phyloP scores from a whole-genome alignment of 805 yeast genomes.

The Kluyveromyces siamensis region DNA sequence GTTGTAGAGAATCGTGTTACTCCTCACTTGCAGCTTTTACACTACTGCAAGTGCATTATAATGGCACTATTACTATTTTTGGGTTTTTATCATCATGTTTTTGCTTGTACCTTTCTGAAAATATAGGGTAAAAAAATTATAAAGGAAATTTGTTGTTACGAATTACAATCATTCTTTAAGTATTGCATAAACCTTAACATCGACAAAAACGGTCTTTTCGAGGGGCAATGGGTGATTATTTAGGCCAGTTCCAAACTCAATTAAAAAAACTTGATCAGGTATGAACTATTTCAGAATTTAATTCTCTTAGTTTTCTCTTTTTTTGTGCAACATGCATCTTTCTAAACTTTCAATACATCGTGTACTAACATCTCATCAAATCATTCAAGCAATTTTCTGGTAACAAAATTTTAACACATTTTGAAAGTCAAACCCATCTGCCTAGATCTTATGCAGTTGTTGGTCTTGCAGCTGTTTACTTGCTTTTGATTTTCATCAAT shows the following conservation, averaged over 20 bases:
- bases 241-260: slow-evolving; percentile 38
- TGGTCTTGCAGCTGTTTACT: slow-evolving; percentile 55
- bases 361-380: neutral
- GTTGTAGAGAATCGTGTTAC: too few species aligned
- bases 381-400: slow-evolving; percentile 22
- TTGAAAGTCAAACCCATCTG: slow-evolving; percentile 37
- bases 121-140: neutral
- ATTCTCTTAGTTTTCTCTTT: too few species aligned
- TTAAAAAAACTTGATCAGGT: slow-evolving; percentile 40
- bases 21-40: too few species aligned
- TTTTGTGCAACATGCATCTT: neutral
- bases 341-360: neutral
- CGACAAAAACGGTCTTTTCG: too few species aligned
- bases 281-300: slow-evolving; percentile 18
- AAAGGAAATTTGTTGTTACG: neutral
- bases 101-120: neutral
- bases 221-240: slow-evolving; percentile 34
- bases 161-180: too few species aligned
- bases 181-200: too few species aligned
- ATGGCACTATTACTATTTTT: too few species aligned
- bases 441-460: slow-evolving; percentile 84
- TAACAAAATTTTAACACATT: slow-evolving; percentile 28
- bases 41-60: too few species aligned
- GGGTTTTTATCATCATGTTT: neutral
- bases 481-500: slow-evolving; percentile 75